These are phyloP conservation scores for Teratosphaeria nubilosa DNA, from an alignment of 2,329 filamentous ascomycete species.

Conservation along the genomic window DNA sequence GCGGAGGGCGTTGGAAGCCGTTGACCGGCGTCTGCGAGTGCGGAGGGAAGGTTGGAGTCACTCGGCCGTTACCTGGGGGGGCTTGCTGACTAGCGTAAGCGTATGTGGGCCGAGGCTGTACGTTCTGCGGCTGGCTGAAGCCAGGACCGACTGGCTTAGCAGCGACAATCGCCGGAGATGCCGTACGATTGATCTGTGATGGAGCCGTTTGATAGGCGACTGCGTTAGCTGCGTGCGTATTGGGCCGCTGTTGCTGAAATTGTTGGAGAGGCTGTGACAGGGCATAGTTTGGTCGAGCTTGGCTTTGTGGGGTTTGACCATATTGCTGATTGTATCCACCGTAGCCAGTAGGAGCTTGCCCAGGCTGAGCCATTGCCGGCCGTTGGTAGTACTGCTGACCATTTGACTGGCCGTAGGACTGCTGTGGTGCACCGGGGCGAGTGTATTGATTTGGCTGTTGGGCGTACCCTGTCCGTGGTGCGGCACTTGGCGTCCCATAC, in stretches of 20 bases:
- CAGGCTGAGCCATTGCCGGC: constrained; percentile 3
- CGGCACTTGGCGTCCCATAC: constrained; percentile 19
- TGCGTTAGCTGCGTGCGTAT: constrained; percentile 12
- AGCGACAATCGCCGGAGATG: constrained; percentile 15
- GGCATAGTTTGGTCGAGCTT: constrained; percentile 13
- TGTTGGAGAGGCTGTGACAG: constrained; percentile 14
- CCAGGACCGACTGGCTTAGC: constrained; percentile 3
- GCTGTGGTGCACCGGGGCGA: constrained; percentile 14
- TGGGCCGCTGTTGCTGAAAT: constrained; percentile 14
- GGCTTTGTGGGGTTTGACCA: constrained; percentile 12
- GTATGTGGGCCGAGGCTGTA: background rate
- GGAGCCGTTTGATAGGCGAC: constrained; percentile 16
- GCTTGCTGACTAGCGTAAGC: constrained; percentile 3
- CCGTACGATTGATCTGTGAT: constrained; percentile 15
- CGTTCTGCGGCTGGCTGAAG: background rate
- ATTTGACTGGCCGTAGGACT: constrained; percentile 15
- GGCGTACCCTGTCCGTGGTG: constrained; percentile 12
- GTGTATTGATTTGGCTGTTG: constrained; percentile 19
- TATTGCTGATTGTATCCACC: constrained; percentile 14
- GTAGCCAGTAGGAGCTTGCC: constrained; percentile 11
- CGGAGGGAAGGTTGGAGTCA: constrained; percentile 3
- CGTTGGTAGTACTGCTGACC: constrained; percentile 18
- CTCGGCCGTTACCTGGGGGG: constrained; percentile 1
- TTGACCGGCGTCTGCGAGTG: constrained; percentile 7
- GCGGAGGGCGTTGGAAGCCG: constrained; percentile 4